Conservation (phyloP, 2,329 filamentous ascomycete species). For the Trichothecium roseum region DNA sequence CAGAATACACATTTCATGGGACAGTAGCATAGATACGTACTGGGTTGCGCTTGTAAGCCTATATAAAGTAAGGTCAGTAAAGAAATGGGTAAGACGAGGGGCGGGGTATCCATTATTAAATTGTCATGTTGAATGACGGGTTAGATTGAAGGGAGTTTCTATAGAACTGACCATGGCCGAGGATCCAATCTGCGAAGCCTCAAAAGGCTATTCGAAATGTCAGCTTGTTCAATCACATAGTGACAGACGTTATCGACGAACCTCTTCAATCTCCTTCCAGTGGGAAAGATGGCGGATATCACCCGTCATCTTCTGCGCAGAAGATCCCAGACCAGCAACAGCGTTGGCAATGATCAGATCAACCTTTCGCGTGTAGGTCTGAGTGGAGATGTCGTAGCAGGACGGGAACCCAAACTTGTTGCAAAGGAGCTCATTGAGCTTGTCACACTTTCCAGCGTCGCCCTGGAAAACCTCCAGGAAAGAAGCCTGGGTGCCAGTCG, state of each 20-base stretch:
- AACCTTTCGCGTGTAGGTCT: constrained; percentile 65
- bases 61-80: no score
- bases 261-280: constrained; percentile 74
- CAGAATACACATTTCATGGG: constrained; percentile 15
- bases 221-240: neutral
- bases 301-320: constrained; percentile 57
- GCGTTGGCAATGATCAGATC: constrained; percentile 74
- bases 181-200: constrained; percentile 66
- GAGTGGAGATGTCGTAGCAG: constrained; percentile 51
- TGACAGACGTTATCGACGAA: neutral
- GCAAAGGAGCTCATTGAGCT: constrained; percentile 45
- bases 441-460: constrained; percentile 37
- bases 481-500: constrained; percentile 56
- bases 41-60: constrained; percentile 35
- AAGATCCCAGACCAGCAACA: constrained; percentile 69
- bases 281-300: constrained; percentile 66
- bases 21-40: constrained; percentile 5
- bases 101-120: no score
- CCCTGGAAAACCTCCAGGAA: constrained; percentile 31
- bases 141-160: neutral
- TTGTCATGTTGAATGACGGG: neutral
- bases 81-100: no score
- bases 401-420: constrained; percentile 41
- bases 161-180: constrained; percentile 35
- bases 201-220: constrained; percentile 54